Conservation (phyloP, 108 stramenopile species). For the Pseudonitzschia multistriata region DNA sequence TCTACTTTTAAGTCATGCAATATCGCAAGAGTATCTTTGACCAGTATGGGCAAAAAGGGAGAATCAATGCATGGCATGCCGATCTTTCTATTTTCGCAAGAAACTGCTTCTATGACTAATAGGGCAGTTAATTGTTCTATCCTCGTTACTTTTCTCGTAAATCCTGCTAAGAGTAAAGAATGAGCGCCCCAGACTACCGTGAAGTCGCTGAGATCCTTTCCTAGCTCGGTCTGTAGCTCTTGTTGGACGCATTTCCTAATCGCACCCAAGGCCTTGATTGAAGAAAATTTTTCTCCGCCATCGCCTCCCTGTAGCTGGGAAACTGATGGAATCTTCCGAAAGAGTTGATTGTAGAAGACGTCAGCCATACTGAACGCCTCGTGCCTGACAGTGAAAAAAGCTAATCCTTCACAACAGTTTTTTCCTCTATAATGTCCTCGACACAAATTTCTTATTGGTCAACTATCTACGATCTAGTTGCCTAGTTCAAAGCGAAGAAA, state of each 20-base stretch:
- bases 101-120: conserved; percentile 38
- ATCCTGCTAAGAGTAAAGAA: conserved; percentile 3
- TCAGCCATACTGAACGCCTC: conserved; percentile 15
- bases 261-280: conserved; percentile 2
- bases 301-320: background rate
- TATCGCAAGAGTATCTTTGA: conserved; percentile 29
- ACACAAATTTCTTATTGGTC: too few species aligned
- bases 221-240: conserved; percentile 7
- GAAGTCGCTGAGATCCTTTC: conserved; percentile 16
- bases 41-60: conserved; percentile 45
- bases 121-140: conserved; percentile 35
- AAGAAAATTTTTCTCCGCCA: background rate
- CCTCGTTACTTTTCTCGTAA: conserved; percentile 11
- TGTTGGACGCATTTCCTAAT: conserved; percentile 12
- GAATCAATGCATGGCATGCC: conserved; percentile 21
- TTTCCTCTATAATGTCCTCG: too few species aligned
- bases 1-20: conserved; percentile 24
- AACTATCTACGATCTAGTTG: too few species aligned
- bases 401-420: background rate
- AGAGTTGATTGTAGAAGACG: conserved; percentile 20
- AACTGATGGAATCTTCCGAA: conserved; percentile 16
- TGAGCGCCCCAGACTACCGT: conserved; percentile 33
- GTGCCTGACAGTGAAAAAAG: background rate
- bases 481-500: too few species aligned
- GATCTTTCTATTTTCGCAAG: background rate